phyloP scores from a whole-genome alignment of 257 asterid species.

The Nicotiana sylvestris region DNA sequence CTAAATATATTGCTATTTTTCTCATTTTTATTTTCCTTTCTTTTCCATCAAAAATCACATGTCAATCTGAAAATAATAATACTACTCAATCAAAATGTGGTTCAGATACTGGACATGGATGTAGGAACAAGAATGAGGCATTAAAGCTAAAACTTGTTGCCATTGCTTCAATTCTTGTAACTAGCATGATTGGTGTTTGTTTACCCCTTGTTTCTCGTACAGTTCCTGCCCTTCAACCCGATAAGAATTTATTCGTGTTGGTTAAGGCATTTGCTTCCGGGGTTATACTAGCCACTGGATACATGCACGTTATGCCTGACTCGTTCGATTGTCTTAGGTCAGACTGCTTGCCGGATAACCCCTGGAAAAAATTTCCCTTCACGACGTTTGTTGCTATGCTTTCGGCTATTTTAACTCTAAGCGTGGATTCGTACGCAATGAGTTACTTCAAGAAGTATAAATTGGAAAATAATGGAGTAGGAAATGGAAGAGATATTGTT shows the following conservation, averaged over 20 bases:
- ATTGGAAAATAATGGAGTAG: not conserved
- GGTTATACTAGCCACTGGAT: constrained; percentile 40
- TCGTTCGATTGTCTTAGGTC: constrained; percentile 29
- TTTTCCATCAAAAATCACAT: not conserved
- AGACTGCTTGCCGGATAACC: constrained; percentile 32
- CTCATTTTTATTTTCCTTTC: not conserved
- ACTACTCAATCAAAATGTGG: not conserved
- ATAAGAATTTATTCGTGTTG: constrained; percentile 23
- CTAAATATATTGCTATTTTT: not conserved
- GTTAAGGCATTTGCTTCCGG: constrained; percentile 44
- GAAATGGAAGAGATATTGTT: not conserved
- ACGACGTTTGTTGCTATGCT: constrained; percentile 43
- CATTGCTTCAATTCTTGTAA: constrained; percentile 24
- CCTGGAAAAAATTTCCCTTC: constrained; percentile 37
- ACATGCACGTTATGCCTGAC: constrained; percentile 44
- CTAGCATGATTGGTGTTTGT: constrained; percentile 36
- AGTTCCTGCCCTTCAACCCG: constrained; percentile 28
- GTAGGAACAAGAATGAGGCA: constrained; percentile 18
- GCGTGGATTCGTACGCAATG: constrained; percentile 37
- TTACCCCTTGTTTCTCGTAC: constrained; percentile 25
- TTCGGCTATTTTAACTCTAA: constrained; percentile 29
- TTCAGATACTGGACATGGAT: not conserved
- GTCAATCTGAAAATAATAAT: not conserved
- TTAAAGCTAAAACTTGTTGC: constrained; percentile 33
- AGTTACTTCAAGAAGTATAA: constrained; percentile 23